Evolutionary conservation across 2,329 filamentous ascomycete species (phyloP).

Genomic region (Cordyceps farinosa): DNA sequence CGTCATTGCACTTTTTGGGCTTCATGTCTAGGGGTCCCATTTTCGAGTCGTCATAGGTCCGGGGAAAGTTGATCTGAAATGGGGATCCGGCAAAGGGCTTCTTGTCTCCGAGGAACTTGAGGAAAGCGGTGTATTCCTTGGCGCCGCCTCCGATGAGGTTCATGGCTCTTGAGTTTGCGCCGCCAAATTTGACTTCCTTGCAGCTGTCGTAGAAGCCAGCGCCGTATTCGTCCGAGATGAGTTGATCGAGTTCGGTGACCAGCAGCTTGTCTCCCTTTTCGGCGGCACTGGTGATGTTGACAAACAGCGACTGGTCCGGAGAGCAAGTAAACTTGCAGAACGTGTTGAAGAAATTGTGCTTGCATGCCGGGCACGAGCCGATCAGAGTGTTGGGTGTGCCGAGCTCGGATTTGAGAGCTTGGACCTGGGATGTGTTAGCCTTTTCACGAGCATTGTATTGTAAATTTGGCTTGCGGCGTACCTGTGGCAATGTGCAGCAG

Average conservation of each 20-base stretch:
- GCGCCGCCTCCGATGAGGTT: slow-evolving; percentile 93
- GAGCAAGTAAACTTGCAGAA: slow-evolving; percentile 99
- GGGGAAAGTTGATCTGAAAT: slow-evolving; percentile 95
- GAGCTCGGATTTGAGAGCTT: slow-evolving; percentile 76
- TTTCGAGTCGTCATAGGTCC: slow-evolving; percentile 56
- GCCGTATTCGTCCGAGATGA: slow-evolving; percentile 81
- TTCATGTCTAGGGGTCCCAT: slow-evolving; percentile 71
- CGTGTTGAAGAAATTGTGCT: slow-evolving; percentile 96
- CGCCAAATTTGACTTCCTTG: slow-evolving; percentile 97
- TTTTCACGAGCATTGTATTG: neutral
- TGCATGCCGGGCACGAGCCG: slow-evolving; percentile 91
- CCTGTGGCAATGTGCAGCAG: slow-evolving; percentile 81
- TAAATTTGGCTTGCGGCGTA: slow-evolving; percentile 29
- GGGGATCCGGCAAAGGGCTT: slow-evolving; percentile 80
- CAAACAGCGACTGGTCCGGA: slow-evolving; percentile 89
- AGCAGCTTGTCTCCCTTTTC: slow-evolving; percentile 53
- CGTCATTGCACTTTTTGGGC: slow-evolving; percentile 84
- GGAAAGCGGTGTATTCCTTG: slow-evolving; percentile 79
- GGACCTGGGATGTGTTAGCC: slow-evolving; percentile 50
- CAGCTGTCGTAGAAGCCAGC: slow-evolving; percentile 92
- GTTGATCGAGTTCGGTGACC: slow-evolving; percentile 88
- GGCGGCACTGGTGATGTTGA: slow-evolving; percentile 80
- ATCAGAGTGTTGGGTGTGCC: slow-evolving; percentile 86
- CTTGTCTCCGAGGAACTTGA: slow-evolving; percentile 92
- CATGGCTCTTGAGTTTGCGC: slow-evolving; percentile 90